Evolutionary conservation across 2,329 filamentous ascomycete species (phyloP).

Genomic region (Fusarium abutilonis): DNA sequence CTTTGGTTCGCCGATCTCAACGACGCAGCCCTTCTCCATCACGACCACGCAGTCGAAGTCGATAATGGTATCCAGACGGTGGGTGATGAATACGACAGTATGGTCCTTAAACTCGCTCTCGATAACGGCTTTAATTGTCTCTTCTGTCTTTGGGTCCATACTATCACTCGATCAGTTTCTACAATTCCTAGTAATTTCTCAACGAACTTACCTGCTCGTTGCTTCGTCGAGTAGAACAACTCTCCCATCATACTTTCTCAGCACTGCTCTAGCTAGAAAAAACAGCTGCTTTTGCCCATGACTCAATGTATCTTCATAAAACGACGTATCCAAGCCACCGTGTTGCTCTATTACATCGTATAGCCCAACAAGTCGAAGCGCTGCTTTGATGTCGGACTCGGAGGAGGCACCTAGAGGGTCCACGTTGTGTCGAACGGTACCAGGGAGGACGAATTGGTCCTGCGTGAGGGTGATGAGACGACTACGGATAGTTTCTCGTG

Average conservation of each 20-base stretch:
- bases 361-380: constrained; percentile 56
- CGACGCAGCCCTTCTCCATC: constrained; percentile 43
- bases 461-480: constrained; percentile 60
- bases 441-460: constrained; percentile 59
- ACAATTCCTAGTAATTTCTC: too few relatives aligned
- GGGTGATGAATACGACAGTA: constrained; percentile 62
- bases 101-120: constrained; percentile 51
- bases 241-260: constrained; percentile 50
- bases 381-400: constrained; percentile 51
- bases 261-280: constrained; percentile 58
- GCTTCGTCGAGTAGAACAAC: constrained; percentile 60
- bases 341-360: constrained; percentile 52
- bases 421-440: constrained; percentile 59
- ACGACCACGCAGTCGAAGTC: constrained; percentile 45
- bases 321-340: constrained; percentile 52
- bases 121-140: constrained; percentile 48
- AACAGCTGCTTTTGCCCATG: constrained; percentile 63
- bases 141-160: constrained; percentile 49
- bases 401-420: constrained; percentile 52
- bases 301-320: constrained; percentile 51
- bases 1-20: constrained; percentile 43
- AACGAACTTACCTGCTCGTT: constrained; percentile 46
- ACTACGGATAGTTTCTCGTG: constrained; percentile 55
- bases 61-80: constrained; percentile 56
- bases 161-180: constrained; percentile 34